Evolutionary conservation across 495 filamentous ascomycete species (phyloP), one percentile per base, ranked within the genome.

Genomic region (Penicillium silybi): DNA sequence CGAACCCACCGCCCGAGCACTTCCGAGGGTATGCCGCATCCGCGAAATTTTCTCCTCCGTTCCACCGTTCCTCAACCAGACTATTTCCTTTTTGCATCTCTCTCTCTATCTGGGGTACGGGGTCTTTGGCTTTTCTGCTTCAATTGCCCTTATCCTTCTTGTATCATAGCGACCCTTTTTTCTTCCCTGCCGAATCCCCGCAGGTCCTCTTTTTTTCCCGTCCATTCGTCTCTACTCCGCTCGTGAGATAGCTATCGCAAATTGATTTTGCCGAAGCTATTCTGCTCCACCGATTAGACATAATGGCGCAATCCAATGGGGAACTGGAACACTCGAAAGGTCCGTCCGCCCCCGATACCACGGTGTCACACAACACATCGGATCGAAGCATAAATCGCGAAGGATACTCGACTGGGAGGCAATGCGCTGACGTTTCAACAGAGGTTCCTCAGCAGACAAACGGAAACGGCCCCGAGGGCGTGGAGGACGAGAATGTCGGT

Each of bases 21-120:
- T 70, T 70, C 72, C 72, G 72, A 74, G 65, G 66, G 62, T 66
- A 64, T 68, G 58, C 71, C 69, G 70, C 61, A 61, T 59, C 69
- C 63, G 66, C 64, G 65, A 72, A 73, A 72, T 72, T 74, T 74
- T 74, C 68, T 69, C 66, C 67, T 58, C 59, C 58, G 51, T 57
- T 64, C 61, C 54, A 62, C 56, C 57, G 51, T 54, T 62, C 58
- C 52, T 53, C 56, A 48, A 25, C 51, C 46, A 27, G 47, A 58
- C 58, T 49, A 64, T 64, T 61, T 59, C 54, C 54, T 65, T 56
- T 59, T 56, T 59, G 53, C 62, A 58, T 53, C 53, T 57, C 47
- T 50, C 32, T 57, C 37, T 39, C n/a, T 39, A 39, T 59, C 56
- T 60, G 58, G 66, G 70, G 63, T 64, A 63, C 67, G 62, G 68